Base-by-base conservation (phyloP, 257 asterid genomes). In the Penstemon newberryi region DNA sequence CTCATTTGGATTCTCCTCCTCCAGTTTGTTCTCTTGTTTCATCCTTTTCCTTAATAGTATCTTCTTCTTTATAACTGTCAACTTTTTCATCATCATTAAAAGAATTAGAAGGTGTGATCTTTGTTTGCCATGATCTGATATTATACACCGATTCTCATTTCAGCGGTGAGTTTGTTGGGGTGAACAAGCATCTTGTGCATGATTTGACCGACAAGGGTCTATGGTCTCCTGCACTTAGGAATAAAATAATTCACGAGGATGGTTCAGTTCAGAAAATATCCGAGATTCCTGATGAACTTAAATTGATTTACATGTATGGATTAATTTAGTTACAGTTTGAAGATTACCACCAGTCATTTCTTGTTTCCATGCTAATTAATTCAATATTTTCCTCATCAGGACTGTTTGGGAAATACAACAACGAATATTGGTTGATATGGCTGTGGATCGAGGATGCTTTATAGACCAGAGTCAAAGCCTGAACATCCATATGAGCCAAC, bases 321-420 rank as follows among this genome's bases (percentile, higher is more conserved):
- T 25, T 25, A 15, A 53, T 68, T 25, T 25, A 25, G 33, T 25
- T 25, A 36, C 33, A 64, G 33, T 25, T 25, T 25, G 33, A 55
- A 43, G 33, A 25, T 15, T 3, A 5, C 71, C 9, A 12, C 38
- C 13, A 63, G 3, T 39, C 15, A 8, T 64, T 47, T 40, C 37
- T 9, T 41, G 1, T 4, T 10, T 43, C 13, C 51, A 19, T 6
- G 3, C 12, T 44, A 74, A 47, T 76, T 75, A 18, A 78, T 73
- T 51, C 13, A 15, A 25, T 72, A 55, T 56, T 4, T 8, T 25
- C 33, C 57, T 50, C 44, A 15, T 39, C 58, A 88, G 96, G 81
- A 94, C 96, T 67, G 99, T 94, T 66, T 94, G 97, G 99, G 99
- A 94, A 84, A 90, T 90, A 77, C 91, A 86, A 63, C 99, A 91